Evolutionary conservation across 495 filamentous ascomycete genomes (phyloP), one percentile per base, ranked within the genome.

Genomic region (Corynascus novoguineensis): DNA sequence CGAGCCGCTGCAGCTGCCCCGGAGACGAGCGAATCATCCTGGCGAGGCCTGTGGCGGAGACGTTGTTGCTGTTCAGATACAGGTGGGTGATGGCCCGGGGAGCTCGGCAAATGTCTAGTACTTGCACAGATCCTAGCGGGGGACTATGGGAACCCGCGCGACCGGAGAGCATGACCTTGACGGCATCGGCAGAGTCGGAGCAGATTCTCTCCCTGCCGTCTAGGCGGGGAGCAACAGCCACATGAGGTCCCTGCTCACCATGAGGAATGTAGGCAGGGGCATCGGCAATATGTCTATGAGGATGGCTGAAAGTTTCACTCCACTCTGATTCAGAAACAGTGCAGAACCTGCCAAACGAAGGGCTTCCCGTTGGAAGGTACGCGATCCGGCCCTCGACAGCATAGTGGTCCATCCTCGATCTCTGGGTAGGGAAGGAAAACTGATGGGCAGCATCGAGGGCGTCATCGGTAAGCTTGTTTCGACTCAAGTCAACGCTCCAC

Each of bases 401-500:
- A 46, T 66, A 70, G 24, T 58, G 27, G 15, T 41, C 34, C 10
- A 8, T 49, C 22, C 53, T 45, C 3, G 35, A 59, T 1, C 48
- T 62, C n/a, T 46, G 48, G 4, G 53, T 27, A 1, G 68, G 65
- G 37, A 71, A 68, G 37, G 62, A 62, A 17, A 55, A 32, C n/a
- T 56, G 34, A 5, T 59, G 48, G 21, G 75, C 40, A 6, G 27
- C 9, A 15, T 70, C 50, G n/a, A 76, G 47, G 12, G 66, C 42
- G 9, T 28, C 53, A 57, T 76, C 71, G 0, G 71, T 66, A 11
- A 78, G 54, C 7, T 60, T 67, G 51, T 78, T 79, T n/a, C 67
- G 27, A 57, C 67, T 75, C 1, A 79, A 55, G 35, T 79, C 75
- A 10, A 79, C 51, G 52, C 76, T 76, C 76, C 75, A 78, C 19